Evolutionary conservation across 352 stramenopile species (phyloP).

Genomic region (Halophytophthora polymorphica): DNA sequence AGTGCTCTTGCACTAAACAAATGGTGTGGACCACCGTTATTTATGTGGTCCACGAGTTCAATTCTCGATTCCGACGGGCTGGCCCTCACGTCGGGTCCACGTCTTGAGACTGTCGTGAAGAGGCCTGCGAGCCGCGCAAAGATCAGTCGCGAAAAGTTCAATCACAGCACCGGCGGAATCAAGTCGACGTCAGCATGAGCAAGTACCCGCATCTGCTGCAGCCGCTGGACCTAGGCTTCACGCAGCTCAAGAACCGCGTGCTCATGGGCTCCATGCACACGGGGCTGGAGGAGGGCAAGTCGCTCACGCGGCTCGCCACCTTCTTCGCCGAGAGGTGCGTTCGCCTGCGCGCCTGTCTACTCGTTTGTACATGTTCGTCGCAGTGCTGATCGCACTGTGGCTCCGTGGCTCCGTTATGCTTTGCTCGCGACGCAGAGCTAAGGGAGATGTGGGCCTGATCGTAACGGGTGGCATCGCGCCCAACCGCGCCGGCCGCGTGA

Average conservation of each 20-base stretch:
- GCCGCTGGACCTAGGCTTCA: slow-evolving; percentile 80
- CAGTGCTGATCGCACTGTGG: no score
- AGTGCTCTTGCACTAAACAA: no score
- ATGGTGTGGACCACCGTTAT: no score
- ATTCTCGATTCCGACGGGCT: no score
- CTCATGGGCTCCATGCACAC: slow-evolving; percentile 94
- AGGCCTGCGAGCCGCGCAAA: no score
- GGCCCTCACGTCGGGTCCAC: no score
- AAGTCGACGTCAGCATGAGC: no score
- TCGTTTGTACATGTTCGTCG: background rate
- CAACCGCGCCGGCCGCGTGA: slow-evolving; percentile 92
- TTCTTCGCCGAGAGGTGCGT: slow-evolving; percentile 92
- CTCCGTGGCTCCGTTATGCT: slow-evolving; percentile 3
- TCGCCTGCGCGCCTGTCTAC: background rate
- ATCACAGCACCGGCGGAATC: no score
- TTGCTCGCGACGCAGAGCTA: slow-evolving; percentile 45
- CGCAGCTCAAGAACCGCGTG: slow-evolving; percentile 81
- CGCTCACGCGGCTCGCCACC: slow-evolving; percentile 82
- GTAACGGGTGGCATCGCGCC: slow-evolving; percentile 93
- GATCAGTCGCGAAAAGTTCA: slow-evolving; percentile 10
- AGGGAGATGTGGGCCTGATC: slow-evolving; percentile 93
- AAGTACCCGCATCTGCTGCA: slow-evolving; percentile 78
- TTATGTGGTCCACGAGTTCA: no score
- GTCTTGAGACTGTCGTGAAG: no score
- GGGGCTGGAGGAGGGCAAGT: slow-evolving; percentile 83